A percentile compares a stretch with the other conserved stretches of the same genome.
Evolutionary conservation across 2,329 filamentous ascomycete genomes (phyloP).

Genomic region (Aspergillus sp.): DNA sequence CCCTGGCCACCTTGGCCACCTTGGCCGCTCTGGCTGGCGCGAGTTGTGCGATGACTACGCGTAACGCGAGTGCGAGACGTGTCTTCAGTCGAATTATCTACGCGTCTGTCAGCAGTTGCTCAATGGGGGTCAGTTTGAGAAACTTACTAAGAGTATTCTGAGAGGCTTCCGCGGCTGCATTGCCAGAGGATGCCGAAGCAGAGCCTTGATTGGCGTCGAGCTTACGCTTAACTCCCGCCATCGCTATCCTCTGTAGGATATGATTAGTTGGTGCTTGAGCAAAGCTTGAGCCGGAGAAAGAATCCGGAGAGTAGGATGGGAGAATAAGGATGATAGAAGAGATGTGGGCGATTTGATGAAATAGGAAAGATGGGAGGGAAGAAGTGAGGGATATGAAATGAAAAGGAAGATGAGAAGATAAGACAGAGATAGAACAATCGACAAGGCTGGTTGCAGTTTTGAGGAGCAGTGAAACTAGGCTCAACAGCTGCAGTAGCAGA

Average conservation of each 20-base stretch:
- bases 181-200: slow-evolving; percentile 3
- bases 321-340: slow-evolving; percentile 1
- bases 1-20: slow-evolving; percentile 11
- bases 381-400: background rate
- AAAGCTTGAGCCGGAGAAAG: background rate
- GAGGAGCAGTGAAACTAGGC: too few species aligned
- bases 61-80: too few species aligned
- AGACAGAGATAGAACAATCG: too few species aligned
- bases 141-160: slow-evolving; percentile 20
- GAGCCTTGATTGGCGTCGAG: slow-evolving; percentile 20
- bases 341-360: background rate
- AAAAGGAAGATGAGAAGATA: background rate
- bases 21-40: slow-evolving; percentile 10
- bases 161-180: slow-evolving; percentile 12
- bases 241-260: slow-evolving; percentile 19
- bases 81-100: background rate
- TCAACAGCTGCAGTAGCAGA: background rate
- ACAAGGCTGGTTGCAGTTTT: too few species aligned
- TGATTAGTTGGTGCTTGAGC: slow-evolving; percentile 1
- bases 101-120: background rate
- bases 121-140: background rate
- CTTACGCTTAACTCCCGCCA: slow-evolving; percentile 34
- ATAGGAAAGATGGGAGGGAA: background rate
- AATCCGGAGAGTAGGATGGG: background rate
- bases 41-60: background rate